phyloP scores from a whole-genome alignment of 139 green algal genomes.

The Yamagishiella unicocca region DNA sequence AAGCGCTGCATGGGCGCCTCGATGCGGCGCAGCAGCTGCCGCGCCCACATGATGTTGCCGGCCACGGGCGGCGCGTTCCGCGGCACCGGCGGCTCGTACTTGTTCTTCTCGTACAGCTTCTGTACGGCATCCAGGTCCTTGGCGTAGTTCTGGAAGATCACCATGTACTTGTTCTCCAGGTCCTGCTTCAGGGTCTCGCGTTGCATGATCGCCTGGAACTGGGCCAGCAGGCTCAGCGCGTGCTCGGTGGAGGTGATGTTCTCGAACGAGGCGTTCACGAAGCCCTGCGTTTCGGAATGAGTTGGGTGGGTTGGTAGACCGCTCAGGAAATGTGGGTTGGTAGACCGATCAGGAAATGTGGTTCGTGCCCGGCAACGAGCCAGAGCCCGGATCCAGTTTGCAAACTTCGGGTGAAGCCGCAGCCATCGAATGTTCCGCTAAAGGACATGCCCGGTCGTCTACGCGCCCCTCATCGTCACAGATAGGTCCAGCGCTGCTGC shows the following conservation, averaged over 20 bases:
- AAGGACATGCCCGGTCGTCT: too few relatives aligned
- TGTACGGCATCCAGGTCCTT: slow-evolving; percentile 91
- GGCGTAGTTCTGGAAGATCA: slow-evolving; percentile 91
- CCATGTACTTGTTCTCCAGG: slow-evolving; percentile 88
- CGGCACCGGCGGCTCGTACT: slow-evolving; percentile 84
- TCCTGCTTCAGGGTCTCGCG: slow-evolving; percentile 83
- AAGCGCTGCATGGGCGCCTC: slow-evolving; percentile 95
- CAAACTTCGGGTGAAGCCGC: too few relatives aligned
- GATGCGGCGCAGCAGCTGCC: slow-evolving; percentile 92
- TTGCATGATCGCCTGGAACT: slow-evolving; percentile 91
- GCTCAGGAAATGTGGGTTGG: too few relatives aligned
- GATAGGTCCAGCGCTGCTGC: too few relatives aligned
- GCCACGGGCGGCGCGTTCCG: slow-evolving; percentile 89
- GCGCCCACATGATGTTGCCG: slow-evolving; percentile 92
- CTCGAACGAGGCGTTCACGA: slow-evolving; percentile 91
- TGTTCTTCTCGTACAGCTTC: slow-evolving; percentile 93
- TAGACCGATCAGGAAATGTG: too few relatives aligned
- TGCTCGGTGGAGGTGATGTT: slow-evolving; percentile 90
- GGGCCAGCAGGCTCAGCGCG: slow-evolving; percentile 87
- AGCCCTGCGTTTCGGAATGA: slow-evolving; percentile 81
- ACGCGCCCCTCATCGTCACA: too few relatives aligned
- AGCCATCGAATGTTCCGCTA: too few relatives aligned
- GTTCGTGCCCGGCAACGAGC: too few relatives aligned
- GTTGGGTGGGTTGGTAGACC: too few relatives aligned
- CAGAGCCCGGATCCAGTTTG: too few relatives aligned